phyloP scores from a whole-genome alignment of 2,329 filamentous ascomycete genomes.

The Diaporthe citrichinensis region DNA sequence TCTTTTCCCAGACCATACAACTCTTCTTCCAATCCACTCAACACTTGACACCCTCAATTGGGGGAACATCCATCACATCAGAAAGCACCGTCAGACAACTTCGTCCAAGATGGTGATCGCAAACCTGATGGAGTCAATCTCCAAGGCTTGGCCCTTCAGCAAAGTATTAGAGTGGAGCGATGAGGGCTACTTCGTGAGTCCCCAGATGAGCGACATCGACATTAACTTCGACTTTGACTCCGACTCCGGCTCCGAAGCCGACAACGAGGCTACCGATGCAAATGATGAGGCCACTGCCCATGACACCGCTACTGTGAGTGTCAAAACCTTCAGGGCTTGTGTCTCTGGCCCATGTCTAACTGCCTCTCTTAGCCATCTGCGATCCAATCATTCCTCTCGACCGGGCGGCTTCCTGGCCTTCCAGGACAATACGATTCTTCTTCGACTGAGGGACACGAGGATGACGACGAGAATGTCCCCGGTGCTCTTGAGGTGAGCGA shows the following conservation, averaged over 20 bases:
- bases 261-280: neutral
- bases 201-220: neutral
- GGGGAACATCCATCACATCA: neutral
- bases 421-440: no score
- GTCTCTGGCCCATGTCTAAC: neutral
- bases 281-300: neutral
- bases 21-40: neutral
- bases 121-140: neutral
- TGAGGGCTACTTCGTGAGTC: neutral
- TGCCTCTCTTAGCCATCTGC: neutral
- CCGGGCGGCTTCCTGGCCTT: neutral
- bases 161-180: neutral
- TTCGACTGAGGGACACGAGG: neutral
- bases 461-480: neutral
- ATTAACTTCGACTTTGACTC: no score
- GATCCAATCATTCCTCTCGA: neutral
- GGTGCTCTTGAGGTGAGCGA: neutral
- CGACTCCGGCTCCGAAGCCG: no score
- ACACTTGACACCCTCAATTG: neutral
- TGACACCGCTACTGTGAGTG: neutral
- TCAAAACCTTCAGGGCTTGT: rapidly evolving
- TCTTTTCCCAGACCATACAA: neutral
- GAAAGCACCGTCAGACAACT: neutral
- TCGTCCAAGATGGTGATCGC: neutral
- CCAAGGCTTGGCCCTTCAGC: neutral